These are phyloP conservation scores for Cryphonectria nitschkei DNA, from an alignment of 2,329 filamentous ascomycete species.

Conservation along the genomic window DNA sequence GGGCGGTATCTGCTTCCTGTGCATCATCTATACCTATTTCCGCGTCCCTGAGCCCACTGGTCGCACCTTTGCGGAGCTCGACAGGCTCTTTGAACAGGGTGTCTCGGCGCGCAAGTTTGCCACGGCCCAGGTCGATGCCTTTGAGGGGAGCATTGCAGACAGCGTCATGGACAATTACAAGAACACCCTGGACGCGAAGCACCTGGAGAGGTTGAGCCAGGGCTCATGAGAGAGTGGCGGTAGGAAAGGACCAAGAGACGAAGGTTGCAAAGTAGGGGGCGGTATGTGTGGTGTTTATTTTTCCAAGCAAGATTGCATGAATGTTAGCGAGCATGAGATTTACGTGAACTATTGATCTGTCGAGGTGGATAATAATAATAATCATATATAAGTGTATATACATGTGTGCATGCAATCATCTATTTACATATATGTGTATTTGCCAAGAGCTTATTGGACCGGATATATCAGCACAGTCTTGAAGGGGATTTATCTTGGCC, in stretches of 20 bases:
- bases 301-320: background rate
- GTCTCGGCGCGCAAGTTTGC: constrained; percentile 76
- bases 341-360: background rate
- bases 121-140: constrained; percentile 58
- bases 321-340: constrained; percentile 1
- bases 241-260: no score
- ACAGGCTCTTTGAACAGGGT: constrained; percentile 78
- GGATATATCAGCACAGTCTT: background rate
- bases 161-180: constrained; percentile 54
- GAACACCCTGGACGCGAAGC: constrained; percentile 41
- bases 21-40: constrained; percentile 82
- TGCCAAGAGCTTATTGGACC: background rate
- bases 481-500: background rate
- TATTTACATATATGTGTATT: background rate
- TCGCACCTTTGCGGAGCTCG: constrained; percentile 83
- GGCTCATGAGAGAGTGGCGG: background rate
- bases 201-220: constrained; percentile 34
- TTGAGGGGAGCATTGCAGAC: constrained; percentile 54
- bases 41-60: constrained; percentile 79
- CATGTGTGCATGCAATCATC: background rate
- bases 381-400: background rate
- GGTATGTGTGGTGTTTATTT: background rate
- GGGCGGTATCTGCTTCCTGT: constrained; percentile 77
- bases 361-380: background rate
- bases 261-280: background rate